phyloP scores from a whole-genome alignment of 306 rosid species.

The Rubus parviflorus region DNA sequence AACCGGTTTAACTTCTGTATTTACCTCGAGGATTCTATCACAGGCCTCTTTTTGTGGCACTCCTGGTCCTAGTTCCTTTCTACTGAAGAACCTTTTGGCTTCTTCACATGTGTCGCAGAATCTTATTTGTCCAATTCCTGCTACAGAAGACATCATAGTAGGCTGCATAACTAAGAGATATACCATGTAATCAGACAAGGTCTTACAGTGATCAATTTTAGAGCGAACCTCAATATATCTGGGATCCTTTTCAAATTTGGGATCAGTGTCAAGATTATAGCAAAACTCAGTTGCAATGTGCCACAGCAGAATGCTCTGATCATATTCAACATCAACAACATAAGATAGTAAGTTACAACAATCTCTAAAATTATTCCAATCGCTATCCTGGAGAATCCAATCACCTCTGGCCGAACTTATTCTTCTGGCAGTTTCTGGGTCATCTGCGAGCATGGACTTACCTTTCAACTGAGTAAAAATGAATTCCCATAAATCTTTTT shows the following conservation, averaged over 20 bases:
- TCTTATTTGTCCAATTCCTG: constrained; percentile 37
- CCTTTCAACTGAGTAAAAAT: constrained; percentile 15
- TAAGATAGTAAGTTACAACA: not conserved
- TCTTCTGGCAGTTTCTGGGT: constrained; percentile 20
- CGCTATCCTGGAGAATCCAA: constrained; percentile 18
- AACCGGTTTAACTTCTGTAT: constrained; percentile 8
- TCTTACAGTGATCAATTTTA: constrained; percentile 13
- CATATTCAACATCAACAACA: constrained; percentile 23
- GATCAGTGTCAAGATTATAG: not conserved
- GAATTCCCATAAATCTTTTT: constrained; percentile 17
- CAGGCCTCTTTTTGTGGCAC: not conserved
- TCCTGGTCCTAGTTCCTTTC: constrained; percentile 6
- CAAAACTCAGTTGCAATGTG: constrained; percentile 48
- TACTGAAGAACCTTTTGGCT: constrained; percentile 35
- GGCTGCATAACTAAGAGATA: constrained; percentile 44
- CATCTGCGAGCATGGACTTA: constrained; percentile 29
- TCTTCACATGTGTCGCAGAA: constrained; percentile 33
- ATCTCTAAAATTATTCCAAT: not conserved
- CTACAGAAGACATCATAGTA: constrained; percentile 28
- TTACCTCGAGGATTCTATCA: not conserved
- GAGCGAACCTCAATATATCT: no score
- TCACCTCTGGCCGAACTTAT: constrained; percentile 31
- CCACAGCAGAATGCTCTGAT: constrained; percentile 38
- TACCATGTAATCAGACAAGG: constrained; percentile 42
- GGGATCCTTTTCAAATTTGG: no score